phyloP scores from a whole-genome alignment of 441 rosid species.

The Kokia cookei region DNA sequence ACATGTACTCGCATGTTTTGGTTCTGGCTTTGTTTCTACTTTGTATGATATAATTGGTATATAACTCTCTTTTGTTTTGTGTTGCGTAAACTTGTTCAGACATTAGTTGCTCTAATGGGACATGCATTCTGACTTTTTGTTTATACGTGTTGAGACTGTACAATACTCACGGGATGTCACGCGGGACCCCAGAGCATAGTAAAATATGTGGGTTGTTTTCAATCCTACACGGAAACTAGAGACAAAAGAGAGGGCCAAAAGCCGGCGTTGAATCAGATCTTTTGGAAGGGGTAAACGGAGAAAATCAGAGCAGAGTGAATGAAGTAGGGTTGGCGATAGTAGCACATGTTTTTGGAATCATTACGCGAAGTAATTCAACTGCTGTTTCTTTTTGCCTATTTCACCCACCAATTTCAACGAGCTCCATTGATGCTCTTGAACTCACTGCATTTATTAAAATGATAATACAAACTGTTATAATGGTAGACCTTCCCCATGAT shows the following conservation, averaged over 20 bases:
- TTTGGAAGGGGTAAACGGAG: background rate
- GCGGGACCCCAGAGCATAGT: background rate
- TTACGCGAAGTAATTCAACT: background rate
- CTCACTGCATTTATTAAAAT: too few species aligned
- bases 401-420: background rate
- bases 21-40: background rate
- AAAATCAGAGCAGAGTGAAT: background rate
- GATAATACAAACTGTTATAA: background rate
- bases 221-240: background rate
- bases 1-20: conserved; percentile 6
- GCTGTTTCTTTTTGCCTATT: background rate
- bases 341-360: background rate
- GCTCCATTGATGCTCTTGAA: too few species aligned
- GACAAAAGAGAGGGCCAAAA: background rate
- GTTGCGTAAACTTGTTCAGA: background rate
- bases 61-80: background rate
- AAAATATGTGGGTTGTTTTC: background rate
- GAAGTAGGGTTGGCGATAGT: background rate
- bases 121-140: background rate
- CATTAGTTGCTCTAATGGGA: background rate
- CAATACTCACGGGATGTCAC: background rate
- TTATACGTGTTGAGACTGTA: background rate
- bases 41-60: conserved; percentile 1
- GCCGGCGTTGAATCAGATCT: background rate
- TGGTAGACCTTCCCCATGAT: background rate